These are phyloP conservation scores for Sclerotinia nivalis DNA, from an alignment of 2,329 filamentous ascomycete genomes.

Conservation along the genomic window DNA sequence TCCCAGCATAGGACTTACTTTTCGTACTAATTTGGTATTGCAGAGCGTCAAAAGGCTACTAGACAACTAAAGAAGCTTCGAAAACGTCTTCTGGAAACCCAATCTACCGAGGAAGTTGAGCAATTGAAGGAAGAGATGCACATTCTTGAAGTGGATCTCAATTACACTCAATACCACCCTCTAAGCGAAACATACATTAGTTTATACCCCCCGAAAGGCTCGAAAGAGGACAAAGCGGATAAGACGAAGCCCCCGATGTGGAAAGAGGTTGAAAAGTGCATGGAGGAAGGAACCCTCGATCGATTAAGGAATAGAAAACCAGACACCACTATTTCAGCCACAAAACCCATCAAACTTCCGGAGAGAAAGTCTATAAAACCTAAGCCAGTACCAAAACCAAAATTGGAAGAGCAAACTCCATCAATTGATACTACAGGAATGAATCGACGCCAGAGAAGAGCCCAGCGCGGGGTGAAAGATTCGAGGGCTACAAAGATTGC, in stretches of 20 bases:
- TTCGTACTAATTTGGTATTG: slow-evolving; percentile 22
- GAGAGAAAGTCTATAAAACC: slow-evolving; percentile 30
- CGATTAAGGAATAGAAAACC: slow-evolving; percentile 36
- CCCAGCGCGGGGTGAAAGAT: slow-evolving; percentile 28
- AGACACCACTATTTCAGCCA: slow-evolving; percentile 18
- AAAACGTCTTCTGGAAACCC: slow-evolving; percentile 55
- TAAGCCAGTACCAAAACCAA: slow-evolving; percentile 25
- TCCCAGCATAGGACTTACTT: neutral
- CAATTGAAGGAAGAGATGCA: slow-evolving; percentile 61
- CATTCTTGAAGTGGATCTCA: slow-evolving; percentile 69
- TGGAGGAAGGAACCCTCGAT: slow-evolving; percentile 52
- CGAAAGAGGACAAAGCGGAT: slow-evolving; percentile 37
- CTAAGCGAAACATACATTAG: slow-evolving; percentile 70
- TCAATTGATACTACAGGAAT: slow-evolving; percentile 37
- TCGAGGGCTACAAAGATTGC: slow-evolving; percentile 26
- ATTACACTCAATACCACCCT: slow-evolving; percentile 74
- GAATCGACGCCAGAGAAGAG: slow-evolving; percentile 40
- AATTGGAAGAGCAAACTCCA: slow-evolving; percentile 13
- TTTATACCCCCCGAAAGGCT: slow-evolving; percentile 53
- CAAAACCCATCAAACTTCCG: slow-evolving; percentile 29
- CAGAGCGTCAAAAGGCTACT: slow-evolving; percentile 72
- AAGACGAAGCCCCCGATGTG: slow-evolving; percentile 59
- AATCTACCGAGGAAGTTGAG: slow-evolving; percentile 53
- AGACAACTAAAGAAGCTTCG: slow-evolving; percentile 65
- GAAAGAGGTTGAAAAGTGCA: slow-evolving; percentile 64